Evolutionary conservation across 305 asterid species (phyloP).

Genomic region (Coffea humblotiana): DNA sequence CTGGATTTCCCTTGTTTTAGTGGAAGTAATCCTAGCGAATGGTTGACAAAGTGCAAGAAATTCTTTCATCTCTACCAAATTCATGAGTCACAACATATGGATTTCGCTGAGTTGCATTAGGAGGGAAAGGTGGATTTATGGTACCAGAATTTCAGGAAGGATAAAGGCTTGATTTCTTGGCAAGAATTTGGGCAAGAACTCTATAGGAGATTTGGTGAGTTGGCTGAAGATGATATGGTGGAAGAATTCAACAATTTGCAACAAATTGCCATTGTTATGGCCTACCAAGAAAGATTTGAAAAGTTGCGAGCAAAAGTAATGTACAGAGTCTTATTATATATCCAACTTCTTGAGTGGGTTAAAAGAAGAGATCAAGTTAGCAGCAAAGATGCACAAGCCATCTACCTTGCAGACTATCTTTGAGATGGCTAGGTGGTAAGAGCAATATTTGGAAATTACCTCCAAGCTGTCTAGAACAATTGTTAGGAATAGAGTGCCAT

Average conservation of each 20-base stretch:
- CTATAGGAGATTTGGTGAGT: not conserved
- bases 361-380: too few species aligned
- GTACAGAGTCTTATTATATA: not conserved
- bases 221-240: too few species aligned
- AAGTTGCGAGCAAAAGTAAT: not conserved
- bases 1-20: not conserved
- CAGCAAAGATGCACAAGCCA: not conserved
- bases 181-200: too few species aligned
- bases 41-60: not conserved
- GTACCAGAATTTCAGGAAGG: not conserved
- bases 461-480: too few species aligned
- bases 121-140: not conserved
- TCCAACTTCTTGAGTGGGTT: not conserved
- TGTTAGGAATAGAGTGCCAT: too few species aligned
- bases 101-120: too few species aligned
- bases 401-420: too few species aligned
- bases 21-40: not conserved
- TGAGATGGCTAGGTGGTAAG: not conserved
- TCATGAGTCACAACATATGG: not conserved
- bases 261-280: not conserved
- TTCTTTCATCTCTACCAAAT: too few species aligned
- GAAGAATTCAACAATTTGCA: not conserved
- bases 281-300: not conserved
- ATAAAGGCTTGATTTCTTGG: not conserved
- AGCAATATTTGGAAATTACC: too few species aligned